Evolutionary conservation across 805 yeast species (phyloP).

Genomic region (Alloascoidea africana): DNA sequence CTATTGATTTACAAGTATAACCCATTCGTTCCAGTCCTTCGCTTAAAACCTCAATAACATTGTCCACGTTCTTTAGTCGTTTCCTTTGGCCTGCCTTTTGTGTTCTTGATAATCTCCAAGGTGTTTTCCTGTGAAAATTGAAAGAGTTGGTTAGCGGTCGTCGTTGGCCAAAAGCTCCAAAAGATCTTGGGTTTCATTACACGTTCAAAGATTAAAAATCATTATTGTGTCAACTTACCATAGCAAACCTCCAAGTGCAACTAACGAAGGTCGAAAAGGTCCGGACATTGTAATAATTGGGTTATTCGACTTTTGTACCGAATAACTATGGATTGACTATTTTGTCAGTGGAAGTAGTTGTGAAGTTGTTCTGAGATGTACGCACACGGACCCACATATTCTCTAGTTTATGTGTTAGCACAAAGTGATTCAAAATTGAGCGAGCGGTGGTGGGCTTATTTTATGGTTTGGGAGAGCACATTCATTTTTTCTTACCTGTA

Average conservation of each 20-base stretch:
- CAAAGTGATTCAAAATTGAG: too few species aligned
- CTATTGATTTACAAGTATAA: slow-evolving; percentile 18
- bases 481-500: too few species aligned
- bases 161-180: slow-evolving; percentile 2
- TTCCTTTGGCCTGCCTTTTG: slow-evolving; percentile 79
- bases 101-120: slow-evolving; percentile 62
- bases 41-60: slow-evolving; percentile 52
- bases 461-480: too few species aligned
- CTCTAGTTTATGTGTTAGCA: too few species aligned
- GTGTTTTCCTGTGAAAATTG: slow-evolving; percentile 35
- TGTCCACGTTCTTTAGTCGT: slow-evolving; percentile 72
- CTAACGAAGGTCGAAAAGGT: slow-evolving; percentile 46
- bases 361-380: too few species aligned
- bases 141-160: neutral
- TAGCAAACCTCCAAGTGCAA: slow-evolving; percentile 54
- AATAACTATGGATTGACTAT: too few species aligned
- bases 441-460: too few species aligned
- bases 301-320: too few species aligned
- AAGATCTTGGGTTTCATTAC: slow-evolving; percentile 3
- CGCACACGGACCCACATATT: too few species aligned
- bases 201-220: neutral
- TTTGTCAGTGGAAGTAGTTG: too few species aligned
- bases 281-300: slow-evolving; percentile 40
- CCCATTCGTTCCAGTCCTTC: slow-evolving; percentile 26
- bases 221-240: slow-evolving; percentile 28